Conservation (phyloP, 768 basidiomycete species). For the Leccinum arenicola region DNA sequence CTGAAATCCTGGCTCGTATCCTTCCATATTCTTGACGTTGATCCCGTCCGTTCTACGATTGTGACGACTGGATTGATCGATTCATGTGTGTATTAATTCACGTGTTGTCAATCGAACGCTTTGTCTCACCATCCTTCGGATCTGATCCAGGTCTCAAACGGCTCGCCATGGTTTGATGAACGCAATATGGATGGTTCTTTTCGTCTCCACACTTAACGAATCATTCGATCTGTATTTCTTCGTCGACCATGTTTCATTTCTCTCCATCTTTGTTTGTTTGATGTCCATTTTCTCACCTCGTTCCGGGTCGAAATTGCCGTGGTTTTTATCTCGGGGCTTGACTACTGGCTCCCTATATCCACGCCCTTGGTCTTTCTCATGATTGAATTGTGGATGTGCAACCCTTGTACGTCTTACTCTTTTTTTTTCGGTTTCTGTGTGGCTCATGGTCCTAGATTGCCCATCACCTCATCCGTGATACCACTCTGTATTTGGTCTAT, state of each 20-base stretch:
- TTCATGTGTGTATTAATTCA: neutral
- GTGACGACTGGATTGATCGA: neutral
- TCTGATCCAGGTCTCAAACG: constrained; percentile 6
- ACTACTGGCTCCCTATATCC: constrained; percentile 1
- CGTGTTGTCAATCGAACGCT: neutral
- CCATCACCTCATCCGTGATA: neutral
- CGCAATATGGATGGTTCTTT: neutral
- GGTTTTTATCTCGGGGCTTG: neutral
- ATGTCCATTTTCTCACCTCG: neutral
- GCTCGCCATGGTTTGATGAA: constrained; percentile 1
- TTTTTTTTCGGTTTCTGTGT: neutral
- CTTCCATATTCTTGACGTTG: neutral
- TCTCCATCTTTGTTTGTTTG: neutral
- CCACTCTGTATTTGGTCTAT: neutral
- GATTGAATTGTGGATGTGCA: neutral
- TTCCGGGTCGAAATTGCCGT: neutral
- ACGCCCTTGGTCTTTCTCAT: neutral
- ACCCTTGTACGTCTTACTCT: constrained; percentile 9
- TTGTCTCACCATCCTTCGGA: neutral
- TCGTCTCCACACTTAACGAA: neutral
- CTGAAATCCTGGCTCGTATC: neutral
- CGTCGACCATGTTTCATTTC: neutral
- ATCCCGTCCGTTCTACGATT: neutral
- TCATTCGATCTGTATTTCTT: neutral
- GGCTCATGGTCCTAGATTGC: constrained; percentile 11